Evolutionary conservation across 1,139 yeast genomes (phyloP).

Genomic region (Yamadazyma songkhlaensis): DNA sequence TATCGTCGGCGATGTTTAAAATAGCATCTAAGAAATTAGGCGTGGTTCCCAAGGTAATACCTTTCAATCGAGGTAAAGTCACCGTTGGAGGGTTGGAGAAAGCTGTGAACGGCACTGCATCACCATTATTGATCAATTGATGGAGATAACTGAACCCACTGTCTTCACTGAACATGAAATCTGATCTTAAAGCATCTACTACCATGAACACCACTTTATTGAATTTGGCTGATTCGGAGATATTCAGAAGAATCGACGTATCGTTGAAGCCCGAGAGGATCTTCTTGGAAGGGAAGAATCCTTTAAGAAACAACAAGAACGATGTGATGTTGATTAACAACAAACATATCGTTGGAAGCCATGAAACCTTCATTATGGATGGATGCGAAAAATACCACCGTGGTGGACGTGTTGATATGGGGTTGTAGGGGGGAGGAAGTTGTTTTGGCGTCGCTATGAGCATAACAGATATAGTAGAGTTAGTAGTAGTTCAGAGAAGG

Average conservation of each 20-base stretch:
- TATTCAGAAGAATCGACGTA: constrained; percentile 17
- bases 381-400: no score
- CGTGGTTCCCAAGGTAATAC: constrained; percentile 78
- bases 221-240: constrained; percentile 37
- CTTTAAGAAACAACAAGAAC: constrained; percentile 62
- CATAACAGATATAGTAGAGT: no score
- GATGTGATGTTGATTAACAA: constrained; percentile 9
- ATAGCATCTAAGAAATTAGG: constrained; percentile 85
- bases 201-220: constrained; percentile 75
- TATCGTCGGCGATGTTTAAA: constrained; percentile 85
- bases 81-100: constrained; percentile 87
- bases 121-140: constrained; percentile 56
- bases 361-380: constrained; percentile 6
- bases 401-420: no score
- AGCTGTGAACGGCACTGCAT: constrained; percentile 86
- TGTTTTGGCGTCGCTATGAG: no score
- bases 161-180: constrained; percentile 72
- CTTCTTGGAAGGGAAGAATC: constrained; percentile 88
- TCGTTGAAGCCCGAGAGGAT: constrained; percentile 56
- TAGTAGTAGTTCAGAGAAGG: no score
- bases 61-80: constrained; percentile 74
- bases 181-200: constrained; percentile 90
- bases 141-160: constrained; percentile 66
- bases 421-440: no score
- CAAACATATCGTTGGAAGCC: constrained; percentile 7